Base-by-base conservation (phyloP, 2,329 filamentous ascomycete genomes). In the Trichoderma afroharzianum region DNA sequence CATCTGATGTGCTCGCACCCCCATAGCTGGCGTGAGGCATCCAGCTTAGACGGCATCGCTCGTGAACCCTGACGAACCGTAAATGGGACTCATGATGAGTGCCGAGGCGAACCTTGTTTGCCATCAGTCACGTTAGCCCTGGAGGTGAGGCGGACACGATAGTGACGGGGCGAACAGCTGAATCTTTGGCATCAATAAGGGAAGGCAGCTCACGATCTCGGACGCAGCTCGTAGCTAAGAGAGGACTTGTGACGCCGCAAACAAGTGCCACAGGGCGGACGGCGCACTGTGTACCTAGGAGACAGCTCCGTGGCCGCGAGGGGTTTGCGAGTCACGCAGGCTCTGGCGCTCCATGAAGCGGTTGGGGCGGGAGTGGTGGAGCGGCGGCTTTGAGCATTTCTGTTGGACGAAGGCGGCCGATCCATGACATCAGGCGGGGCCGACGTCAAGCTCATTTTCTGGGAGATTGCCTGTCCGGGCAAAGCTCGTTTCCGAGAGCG, bases 391-490 rank as follows among this genome's bases (percentile, higher is more conserved):
- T 32, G 18, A 47, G 53, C 57, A 33, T 58, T 57, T 50, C 66
- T 59, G 67, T 66, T 70, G 58, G 67, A 64, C 32, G 24, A 57
- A 39, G 70, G 26, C 30, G 75, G 78, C 72, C 78, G 78, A 79
- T 79, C 78, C 76, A 78, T 79, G 77, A 79, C 78, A 79, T 79
- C 78, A 79, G 74, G 73, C 72, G 69, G 74, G 72, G 74, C 73
- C 26, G 39, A 73, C 74, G 63, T 68, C 70, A 68, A 68, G 70
- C 70, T 73, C 57, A 72, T 71, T 58, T 72, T 74, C 63, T 73
- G 68, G 68, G 71, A 74, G 30, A 47, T 74, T 74, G 73, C 71
- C 70, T 74, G 72, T 74, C 71, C 55, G 55, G 72, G 72, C 71
- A 70, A 64, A 68, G 71, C 70, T 70, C 50, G 64, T 64, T 50